phyloP scores from a whole-genome alignment of 345 rosid genomes.

The Odontarrhena argentea region DNA sequence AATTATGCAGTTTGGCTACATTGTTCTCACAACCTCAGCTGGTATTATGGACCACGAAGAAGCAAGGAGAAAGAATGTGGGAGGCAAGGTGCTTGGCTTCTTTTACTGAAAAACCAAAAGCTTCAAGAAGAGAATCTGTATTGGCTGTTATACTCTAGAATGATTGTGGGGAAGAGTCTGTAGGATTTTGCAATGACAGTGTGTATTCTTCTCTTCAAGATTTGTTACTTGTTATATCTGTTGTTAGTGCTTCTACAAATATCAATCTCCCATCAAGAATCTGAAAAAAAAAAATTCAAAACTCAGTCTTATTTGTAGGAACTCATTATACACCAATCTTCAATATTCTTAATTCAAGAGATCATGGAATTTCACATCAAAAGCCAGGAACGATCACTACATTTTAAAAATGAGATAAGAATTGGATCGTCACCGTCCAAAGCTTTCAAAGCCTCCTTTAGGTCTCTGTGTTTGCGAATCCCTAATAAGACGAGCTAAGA shows the following conservation, averaged over 20 bases:
- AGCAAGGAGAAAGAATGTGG: constrained; percentile 85
- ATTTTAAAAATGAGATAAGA: not conserved
- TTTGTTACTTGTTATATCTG: not conserved
- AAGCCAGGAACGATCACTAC: not conserved
- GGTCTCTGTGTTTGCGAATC: constrained; percentile 58
- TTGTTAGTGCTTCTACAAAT: constrained; percentile 43
- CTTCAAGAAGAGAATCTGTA: not conserved
- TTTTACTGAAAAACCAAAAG: constrained; percentile 50
- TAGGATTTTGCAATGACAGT: not conserved
- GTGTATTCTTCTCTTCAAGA: constrained; percentile 7
- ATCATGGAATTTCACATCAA: not conserved
- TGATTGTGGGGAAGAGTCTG: not conserved
- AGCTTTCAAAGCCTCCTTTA: constrained; percentile 69
- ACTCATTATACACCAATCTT: not conserved
- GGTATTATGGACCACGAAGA: constrained; percentile 94
- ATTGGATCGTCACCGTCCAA: constrained; percentile 52
- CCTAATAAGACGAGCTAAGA: constrained; percentile 52
- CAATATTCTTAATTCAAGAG: not conserved
- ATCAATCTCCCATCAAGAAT: constrained; percentile 50
- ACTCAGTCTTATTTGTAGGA: not conserved
- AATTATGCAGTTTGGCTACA: constrained; percentile 67
- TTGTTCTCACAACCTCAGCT: constrained; percentile 80
- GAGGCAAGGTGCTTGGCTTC: constrained; percentile 83
- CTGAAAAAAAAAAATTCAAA: constrained; percentile 37
- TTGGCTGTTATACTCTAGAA: constrained; percentile 1